Evolutionary conservation across 129 eudicot genomes (phyloP).

Genomic region (Flaveria bidentis): DNA sequence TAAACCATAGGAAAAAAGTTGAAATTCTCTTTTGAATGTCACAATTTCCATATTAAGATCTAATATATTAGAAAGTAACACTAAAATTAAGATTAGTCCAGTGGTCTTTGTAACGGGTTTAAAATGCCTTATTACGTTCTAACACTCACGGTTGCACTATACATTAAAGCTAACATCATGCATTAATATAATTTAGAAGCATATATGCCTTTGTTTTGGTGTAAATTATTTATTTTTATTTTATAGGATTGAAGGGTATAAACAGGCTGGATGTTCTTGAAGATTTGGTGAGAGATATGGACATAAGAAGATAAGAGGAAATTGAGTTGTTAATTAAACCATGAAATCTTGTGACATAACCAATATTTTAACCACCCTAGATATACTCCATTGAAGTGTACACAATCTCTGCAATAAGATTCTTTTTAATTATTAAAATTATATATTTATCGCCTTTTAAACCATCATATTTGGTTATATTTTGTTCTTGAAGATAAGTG

Average conservation of each 20-base stretch:
- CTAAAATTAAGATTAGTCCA: background rate
- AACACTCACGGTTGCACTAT: no score
- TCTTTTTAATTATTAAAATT: slow-evolving; percentile 9
- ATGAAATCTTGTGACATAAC: slow-evolving; percentile 49
- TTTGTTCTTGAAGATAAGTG: slow-evolving; percentile 1
- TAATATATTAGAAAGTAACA: no score
- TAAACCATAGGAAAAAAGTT: no score
- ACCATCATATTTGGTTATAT: background rate
- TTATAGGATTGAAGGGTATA: slow-evolving; percentile 5
- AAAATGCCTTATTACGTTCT: background rate
- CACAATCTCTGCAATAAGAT: slow-evolving; percentile 36
- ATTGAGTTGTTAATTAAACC: slow-evolving; percentile 42
- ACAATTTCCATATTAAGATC: background rate
- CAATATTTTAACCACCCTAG: slow-evolving; percentile 43
- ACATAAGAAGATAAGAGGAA: slow-evolving; percentile 46
- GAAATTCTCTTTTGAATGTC: no score
- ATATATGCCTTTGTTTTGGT: background rate
- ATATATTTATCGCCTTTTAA: slow-evolving; percentile 1
- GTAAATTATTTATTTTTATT: background rate
- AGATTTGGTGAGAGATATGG: slow-evolving; percentile 42
- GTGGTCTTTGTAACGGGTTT: background rate
- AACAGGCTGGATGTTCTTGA: slow-evolving; percentile 43
- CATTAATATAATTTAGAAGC: background rate
- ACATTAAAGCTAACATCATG: background rate
- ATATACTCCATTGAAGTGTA: slow-evolving; percentile 10